phyloP scores from a whole-genome alignment of 75 land plant species.

The Larix kaempferi region DNA sequence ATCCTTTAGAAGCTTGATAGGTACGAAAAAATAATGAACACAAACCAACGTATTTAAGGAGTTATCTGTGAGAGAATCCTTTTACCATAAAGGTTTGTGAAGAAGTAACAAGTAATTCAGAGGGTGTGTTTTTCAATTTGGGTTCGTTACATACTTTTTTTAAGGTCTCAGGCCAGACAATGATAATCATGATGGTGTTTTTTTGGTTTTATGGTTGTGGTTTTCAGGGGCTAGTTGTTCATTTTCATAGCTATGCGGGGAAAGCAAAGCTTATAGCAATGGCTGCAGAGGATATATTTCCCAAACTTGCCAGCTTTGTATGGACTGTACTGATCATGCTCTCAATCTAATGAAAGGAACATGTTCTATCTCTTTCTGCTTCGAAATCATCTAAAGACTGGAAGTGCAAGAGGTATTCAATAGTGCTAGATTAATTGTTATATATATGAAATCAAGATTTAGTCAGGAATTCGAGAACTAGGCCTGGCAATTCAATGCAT shows the following conservation, averaged over 20 bases:
- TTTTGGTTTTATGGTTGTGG: neutral
- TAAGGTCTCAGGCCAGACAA: neutral
- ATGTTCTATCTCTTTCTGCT: neutral
- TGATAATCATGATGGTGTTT: neutral
- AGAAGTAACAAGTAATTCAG: too few relatives aligned
- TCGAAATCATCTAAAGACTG: too few relatives aligned
- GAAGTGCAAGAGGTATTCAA: too few relatives aligned
- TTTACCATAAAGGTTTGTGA: too few relatives aligned
- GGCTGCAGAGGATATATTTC: slow-evolving; percentile 1
- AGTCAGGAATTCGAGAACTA: too few relatives aligned
- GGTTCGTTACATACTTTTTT: neutral
- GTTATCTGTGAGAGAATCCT: too few relatives aligned
- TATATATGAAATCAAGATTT: too few relatives aligned
- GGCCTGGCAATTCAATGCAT: too few relatives aligned
- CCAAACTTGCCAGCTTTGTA: neutral
- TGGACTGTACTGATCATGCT: slow-evolving; percentile 6
- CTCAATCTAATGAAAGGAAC: neutral
- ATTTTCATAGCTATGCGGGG: slow-evolving; percentile 12
- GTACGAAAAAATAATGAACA: too few relatives aligned
- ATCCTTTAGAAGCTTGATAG: too few relatives aligned
- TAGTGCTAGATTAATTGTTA: too few relatives aligned
- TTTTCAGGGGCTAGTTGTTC: neutral
- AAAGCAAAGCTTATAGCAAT: slow-evolving; percentile 1
- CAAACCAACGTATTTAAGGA: too few relatives aligned
- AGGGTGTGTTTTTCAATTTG: slow-evolving; percentile 32